Evolutionary conservation across 2,329 filamentous ascomycete species (phyloP).

Genomic region (Colletotrichum sp.): DNA sequence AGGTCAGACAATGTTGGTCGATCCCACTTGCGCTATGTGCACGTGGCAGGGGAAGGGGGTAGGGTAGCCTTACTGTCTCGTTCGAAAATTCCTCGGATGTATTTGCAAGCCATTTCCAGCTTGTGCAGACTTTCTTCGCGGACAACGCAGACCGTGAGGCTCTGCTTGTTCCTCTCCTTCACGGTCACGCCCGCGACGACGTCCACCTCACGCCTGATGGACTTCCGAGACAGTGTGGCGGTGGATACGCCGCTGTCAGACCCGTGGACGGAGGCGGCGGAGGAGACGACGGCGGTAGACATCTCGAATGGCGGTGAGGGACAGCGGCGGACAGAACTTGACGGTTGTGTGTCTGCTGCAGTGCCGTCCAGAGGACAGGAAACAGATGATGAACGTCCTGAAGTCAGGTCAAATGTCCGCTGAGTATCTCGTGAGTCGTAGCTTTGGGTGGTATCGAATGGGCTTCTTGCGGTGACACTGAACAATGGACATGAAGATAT

Average conservation of each 20-base stretch:
- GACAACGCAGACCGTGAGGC: background rate
- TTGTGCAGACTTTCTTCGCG: background rate
- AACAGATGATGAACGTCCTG: fast-evolving
- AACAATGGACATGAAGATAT: background rate
- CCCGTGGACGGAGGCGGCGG: background rate
- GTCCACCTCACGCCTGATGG: background rate
- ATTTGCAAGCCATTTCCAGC: background rate
- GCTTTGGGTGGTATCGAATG: background rate
- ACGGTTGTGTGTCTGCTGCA: fast-evolving
- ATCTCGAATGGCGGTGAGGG: background rate
- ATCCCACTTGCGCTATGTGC: fast-evolving
- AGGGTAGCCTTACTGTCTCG: background rate
- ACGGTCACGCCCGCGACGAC: background rate
- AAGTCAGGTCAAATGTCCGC: background rate
- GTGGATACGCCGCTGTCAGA: background rate
- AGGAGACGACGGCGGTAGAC: background rate
- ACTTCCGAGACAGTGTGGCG: background rate
- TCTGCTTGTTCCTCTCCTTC: background rate
- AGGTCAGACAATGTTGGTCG: background rate
- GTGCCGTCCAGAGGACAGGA: background rate
- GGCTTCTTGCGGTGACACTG: background rate
- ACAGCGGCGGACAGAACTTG: background rate
- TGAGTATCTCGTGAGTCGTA: too few relatives aligned
- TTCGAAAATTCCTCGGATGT: background rate
- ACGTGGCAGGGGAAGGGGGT: background rate